A percentile compares a stretch with the other conserved stretches of the same genome.
Evolutionary conservation across 2,329 filamentous ascomycete genomes (phyloP).

Genomic region (Fusarium coffeatum): DNA sequence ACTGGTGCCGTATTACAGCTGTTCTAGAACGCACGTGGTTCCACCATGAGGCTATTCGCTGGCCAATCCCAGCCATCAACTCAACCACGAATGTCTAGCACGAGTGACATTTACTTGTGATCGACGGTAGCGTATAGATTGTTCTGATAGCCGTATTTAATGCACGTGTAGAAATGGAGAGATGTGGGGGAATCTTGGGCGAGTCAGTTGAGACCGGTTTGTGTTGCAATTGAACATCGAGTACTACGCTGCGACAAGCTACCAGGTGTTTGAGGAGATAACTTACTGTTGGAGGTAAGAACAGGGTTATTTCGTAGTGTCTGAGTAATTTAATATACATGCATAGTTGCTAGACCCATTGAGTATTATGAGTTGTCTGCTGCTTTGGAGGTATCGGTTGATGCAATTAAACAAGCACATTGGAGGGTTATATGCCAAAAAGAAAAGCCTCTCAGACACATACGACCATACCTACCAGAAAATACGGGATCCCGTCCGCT

Average conservation of each 20-base stretch:
- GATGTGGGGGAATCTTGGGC: neutral
- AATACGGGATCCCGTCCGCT: neutral
- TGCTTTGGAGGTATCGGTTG: no score
- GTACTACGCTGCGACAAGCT: neutral
- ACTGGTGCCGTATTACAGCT: conserved; percentile 34
- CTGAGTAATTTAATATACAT: neutral
- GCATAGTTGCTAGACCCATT: neutral
- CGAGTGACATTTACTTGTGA: neutral
- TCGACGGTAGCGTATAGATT: neutral
- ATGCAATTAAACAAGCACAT: fast-evolving
- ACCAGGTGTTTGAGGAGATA: neutral
- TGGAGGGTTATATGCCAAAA: fast-evolving
- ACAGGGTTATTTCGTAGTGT: neutral
- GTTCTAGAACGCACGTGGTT: conserved; percentile 36
- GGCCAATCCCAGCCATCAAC: conserved; percentile 31
- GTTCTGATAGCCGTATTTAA: neutral
- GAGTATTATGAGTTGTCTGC: neutral
- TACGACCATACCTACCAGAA: neutral
- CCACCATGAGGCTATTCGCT: conserved; percentile 20
- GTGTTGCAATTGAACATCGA: neutral
- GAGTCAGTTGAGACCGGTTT: neutral
- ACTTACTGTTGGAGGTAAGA: neutral
- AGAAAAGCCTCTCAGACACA: fast-evolving
- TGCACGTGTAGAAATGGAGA: conserved; percentile 17
- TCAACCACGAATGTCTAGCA: conserved; percentile 33